phyloP scores from a whole-genome alignment of 305 asterid genomes.

The Fraxinus dipetala region DNA sequence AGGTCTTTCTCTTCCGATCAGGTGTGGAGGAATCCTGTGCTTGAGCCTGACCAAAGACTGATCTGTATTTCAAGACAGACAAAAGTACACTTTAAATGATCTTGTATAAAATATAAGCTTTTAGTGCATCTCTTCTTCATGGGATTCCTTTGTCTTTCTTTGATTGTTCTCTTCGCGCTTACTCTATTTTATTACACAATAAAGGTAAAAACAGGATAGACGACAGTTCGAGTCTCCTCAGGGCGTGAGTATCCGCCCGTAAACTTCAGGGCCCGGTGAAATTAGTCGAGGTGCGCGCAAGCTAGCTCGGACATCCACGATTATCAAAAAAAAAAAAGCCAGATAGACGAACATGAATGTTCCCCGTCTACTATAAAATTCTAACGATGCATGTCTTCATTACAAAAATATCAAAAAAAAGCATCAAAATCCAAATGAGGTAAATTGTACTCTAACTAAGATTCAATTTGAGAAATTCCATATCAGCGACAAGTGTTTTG shows the following conservation, averaged over 20 bases:
- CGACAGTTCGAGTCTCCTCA: too few species aligned
- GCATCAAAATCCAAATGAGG: neutral
- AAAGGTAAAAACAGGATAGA: neutral
- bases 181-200: neutral
- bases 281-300: too few species aligned
- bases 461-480: neutral
- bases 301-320: too few species aligned
- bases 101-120: neutral
- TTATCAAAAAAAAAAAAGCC: too few species aligned
- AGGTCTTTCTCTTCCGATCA: slow-evolving; percentile 45
- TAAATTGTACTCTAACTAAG: neutral
- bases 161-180: neutral
- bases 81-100: neutral
- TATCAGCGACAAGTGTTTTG: neutral
- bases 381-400: neutral
- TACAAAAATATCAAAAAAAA: neutral
- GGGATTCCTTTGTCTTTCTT: neutral
- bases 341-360: neutral
- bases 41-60: slow-evolving; percentile 68
- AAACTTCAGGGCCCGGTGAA: too few species aligned
- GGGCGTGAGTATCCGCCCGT: too few species aligned
- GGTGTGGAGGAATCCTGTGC: slow-evolving; percentile 46
- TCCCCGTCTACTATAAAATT: neutral
- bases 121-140: neutral
- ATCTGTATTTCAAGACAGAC: slow-evolving; percentile 40